Conservation (phyloP, 345 rosid species). For the Boechera stricta region DNA sequence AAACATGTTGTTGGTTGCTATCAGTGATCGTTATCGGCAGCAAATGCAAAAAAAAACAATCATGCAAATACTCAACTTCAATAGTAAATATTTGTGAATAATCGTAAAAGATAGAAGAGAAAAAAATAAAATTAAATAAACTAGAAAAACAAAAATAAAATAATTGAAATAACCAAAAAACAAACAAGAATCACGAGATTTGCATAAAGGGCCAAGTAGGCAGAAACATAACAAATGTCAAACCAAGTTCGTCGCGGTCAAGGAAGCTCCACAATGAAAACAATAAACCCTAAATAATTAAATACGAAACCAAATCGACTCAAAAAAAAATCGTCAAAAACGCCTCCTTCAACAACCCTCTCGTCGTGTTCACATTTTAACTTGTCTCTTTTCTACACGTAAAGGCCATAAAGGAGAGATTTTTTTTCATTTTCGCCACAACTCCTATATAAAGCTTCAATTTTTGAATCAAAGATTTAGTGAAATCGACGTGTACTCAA, state of each 20-base stretch:
- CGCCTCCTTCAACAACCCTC: slow-evolving; percentile 37
- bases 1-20: too few species aligned
- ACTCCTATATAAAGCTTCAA: slow-evolving; percentile 22
- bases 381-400: slow-evolving; percentile 7
- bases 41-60: too few species aligned
- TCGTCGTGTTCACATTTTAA: slow-evolving; percentile 16
- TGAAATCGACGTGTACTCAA: slow-evolving; percentile 18
- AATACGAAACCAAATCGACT: neutral
- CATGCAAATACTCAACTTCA: too few species aligned
- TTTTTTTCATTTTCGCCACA: slow-evolving; percentile 14
- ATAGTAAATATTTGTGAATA: neutral
- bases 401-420: slow-evolving; percentile 7
- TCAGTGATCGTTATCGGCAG: too few species aligned
- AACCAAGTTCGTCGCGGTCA: slow-evolving; percentile 37
- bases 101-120: neutral
- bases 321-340: neutral
- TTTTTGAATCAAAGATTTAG: neutral
- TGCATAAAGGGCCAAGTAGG: slow-evolving; percentile 7
- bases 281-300: slow-evolving; percentile 20
- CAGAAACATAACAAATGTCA: slow-evolving; percentile 26
- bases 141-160: neutral
- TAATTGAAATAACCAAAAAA: neutral
- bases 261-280: neutral
- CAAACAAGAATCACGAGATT: neutral
- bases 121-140: neutral